Evolutionary conservation across 345 rosid species (phyloP), one percentile per base, ranked within the genome.

Genomic region (Turnera subulata): DNA sequence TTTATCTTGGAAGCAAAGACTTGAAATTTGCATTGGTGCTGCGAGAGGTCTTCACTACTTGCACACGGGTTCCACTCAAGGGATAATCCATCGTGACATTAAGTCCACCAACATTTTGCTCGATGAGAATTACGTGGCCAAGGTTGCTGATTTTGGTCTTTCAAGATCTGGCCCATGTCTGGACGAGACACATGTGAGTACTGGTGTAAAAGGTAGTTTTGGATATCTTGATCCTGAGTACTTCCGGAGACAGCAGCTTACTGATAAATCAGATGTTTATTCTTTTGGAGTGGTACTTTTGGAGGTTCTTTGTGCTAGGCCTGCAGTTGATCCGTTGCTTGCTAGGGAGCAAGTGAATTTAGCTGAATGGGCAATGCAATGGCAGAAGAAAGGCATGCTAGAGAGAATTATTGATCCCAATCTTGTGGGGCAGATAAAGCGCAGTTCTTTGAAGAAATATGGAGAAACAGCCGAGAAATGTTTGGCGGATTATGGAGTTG

Each of bases 141-240:
- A 93, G 83, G 99, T 93, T 47, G 96, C 99, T 13, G 97, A 93
- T 75, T 93, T 93, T 55, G 99, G 99, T 59, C 91, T 93, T 49
- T 93, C 97, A 1, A 85, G 97, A 76, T 79, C 94, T 0, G 99
- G 97, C 24, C 99, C 99, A 2, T 82, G 99, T 67, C 79, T 93
- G 6, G 67, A 89, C 19, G 97, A 93, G 75, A 93, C 96, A 18
- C 96, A 89, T 63, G 97, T 93, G 6, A 93, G 99, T 55, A 93
- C 99, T 0, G 96, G 94, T 3, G 99, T 93, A 0, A 93, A 93
- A 69, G 99, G 99, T 19, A 93, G 99, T 71, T 92, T 92, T 12
- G 98, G 98, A 0, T 92, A 92, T 79, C 86, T 92, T 21, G 95
- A 92, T 66, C 98, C 96, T 11, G 98, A 92, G 67, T 92, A 92